phyloP scores from a whole-genome alignment of 2,329 filamentous ascomycete genomes.

The Alternaria sp. region DNA sequence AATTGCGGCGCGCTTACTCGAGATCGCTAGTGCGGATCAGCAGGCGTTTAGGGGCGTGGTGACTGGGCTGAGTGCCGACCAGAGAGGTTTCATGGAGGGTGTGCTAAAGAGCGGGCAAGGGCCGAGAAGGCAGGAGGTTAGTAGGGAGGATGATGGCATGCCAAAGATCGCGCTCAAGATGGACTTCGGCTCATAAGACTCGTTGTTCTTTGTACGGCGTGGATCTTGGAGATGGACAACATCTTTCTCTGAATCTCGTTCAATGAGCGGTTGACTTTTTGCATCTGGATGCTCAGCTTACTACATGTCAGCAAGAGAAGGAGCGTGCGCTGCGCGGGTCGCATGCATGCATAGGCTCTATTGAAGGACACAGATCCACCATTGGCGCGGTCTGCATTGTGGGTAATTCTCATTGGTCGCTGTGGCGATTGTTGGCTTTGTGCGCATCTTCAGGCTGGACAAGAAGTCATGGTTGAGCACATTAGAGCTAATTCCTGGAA shows the following conservation, averaged over 20 bases:
- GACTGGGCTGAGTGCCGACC: constrained; percentile 69
- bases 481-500: not conserved
- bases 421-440: not conserved
- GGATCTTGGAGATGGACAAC: not conserved
- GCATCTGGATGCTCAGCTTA: not conserved
- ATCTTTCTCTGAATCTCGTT: not conserved
- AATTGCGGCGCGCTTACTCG: constrained; percentile 77
- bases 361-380: not conserved
- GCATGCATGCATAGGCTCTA: not conserved
- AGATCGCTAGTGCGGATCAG: constrained; percentile 80
- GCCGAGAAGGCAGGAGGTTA: constrained; percentile 55
- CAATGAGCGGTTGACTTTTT: not conserved
- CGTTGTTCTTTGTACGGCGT: not conserved
- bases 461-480: not conserved
- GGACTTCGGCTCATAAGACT: constrained; percentile 67
- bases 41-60: constrained; percentile 76
- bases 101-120: constrained; percentile 69
- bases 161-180: constrained; percentile 95
- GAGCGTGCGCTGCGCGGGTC: not conserved
- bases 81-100: constrained; percentile 79
- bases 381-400: not conserved
- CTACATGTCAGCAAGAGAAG: not conserved
- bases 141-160: constrained; percentile 60
- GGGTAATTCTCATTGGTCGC: not conserved
- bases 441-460: not conserved